A percentile compares a stretch with the other conserved stretches of the same genome.
phyloP scores from a whole-genome alignment of 495 filamentous ascomycete species.

The Hypoxylon lienhwacheense region DNA sequence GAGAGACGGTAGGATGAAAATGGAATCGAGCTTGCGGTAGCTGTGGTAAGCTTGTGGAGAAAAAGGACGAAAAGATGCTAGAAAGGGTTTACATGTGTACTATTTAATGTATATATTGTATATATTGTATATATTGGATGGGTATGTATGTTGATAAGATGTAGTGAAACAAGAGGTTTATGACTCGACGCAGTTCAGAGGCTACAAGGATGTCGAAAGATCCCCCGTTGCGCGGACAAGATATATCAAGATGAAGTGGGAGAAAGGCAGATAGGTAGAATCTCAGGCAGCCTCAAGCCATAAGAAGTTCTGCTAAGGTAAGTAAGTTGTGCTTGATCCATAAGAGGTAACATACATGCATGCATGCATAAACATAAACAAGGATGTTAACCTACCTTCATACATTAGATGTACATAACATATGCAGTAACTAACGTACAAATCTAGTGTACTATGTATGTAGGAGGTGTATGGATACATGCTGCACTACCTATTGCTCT shows the following conservation, averaged over 20 bases:
- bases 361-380: no score
- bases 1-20: not conserved
- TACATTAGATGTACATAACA: no score
- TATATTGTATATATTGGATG: no score
- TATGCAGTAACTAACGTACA: no score
- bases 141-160: conserved; percentile 17
- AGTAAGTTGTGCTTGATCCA: no score
- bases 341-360: no score
- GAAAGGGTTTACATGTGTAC: conserved; percentile 10
- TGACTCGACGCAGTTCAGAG: conserved; percentile 28
- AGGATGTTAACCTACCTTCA: no score
- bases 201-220: conserved; percentile 22
- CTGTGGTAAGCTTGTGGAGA: conserved; percentile 24
- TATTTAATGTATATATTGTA: no score
- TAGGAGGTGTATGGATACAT: no score
- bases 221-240: conserved; percentile 12
- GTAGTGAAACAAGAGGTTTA: conserved; percentile 30
- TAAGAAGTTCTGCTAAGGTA: not conserved
- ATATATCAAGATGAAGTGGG: conserved; percentile 23
- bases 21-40: conserved; percentile 21
- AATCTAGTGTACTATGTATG: no score
- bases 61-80: conserved; percentile 15
- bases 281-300: conserved; percentile 11
- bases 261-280: not conserved
- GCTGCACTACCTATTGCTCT: not conserved